These are phyloP conservation scores for Lantana camara DNA, from an alignment of 257 asterid genomes.

Conservation along the genomic window DNA sequence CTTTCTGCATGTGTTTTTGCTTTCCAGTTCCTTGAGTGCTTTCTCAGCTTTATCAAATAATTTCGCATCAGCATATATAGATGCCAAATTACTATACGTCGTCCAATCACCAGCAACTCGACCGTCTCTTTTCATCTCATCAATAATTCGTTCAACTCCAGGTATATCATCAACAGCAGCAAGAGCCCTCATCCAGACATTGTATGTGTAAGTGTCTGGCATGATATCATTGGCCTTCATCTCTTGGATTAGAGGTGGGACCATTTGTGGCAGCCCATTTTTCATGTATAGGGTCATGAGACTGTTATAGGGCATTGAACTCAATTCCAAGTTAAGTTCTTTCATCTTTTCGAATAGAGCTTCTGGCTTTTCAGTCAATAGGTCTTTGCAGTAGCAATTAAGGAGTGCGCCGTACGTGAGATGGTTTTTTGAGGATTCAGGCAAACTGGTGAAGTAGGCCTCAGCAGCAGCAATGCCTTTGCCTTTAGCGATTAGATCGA, in stretches of 20 bases:
- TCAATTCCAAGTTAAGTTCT: conserved; percentile 71
- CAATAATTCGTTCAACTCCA: conserved; percentile 87
- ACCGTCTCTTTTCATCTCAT: conserved; percentile 95
- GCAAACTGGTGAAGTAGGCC: conserved; percentile 65
- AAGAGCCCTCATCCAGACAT: conserved; percentile 96
- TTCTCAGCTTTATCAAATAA: conserved; percentile 70
- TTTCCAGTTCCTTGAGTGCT: conserved; percentile 87
- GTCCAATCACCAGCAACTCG: conserved; percentile 92
- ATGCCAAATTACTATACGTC: conserved; percentile 89
- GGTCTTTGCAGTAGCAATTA: conserved; percentile 84
- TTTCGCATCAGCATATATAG: conserved; percentile 82
- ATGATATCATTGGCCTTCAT: conserved; percentile 71
- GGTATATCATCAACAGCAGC: conserved; percentile 70
- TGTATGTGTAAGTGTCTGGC: conserved; percentile 77
- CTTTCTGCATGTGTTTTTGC: conserved; percentile 53
- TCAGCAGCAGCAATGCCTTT: conserved; percentile 76
- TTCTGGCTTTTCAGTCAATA: conserved; percentile 72
- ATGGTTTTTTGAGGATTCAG: conserved; percentile 74
- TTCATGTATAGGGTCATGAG: conserved; percentile 78
- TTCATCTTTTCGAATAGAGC: conserved; percentile 79
- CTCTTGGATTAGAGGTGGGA: conserved; percentile 79
- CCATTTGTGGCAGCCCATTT: conserved; percentile 50
- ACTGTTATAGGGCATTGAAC: conserved; percentile 88
- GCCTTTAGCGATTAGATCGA: conserved; percentile 80
- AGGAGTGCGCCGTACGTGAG: conserved; percentile 87